Base-by-base conservation (phyloP, 208 protist species). In the Crithidia fasciculata region DNA sequence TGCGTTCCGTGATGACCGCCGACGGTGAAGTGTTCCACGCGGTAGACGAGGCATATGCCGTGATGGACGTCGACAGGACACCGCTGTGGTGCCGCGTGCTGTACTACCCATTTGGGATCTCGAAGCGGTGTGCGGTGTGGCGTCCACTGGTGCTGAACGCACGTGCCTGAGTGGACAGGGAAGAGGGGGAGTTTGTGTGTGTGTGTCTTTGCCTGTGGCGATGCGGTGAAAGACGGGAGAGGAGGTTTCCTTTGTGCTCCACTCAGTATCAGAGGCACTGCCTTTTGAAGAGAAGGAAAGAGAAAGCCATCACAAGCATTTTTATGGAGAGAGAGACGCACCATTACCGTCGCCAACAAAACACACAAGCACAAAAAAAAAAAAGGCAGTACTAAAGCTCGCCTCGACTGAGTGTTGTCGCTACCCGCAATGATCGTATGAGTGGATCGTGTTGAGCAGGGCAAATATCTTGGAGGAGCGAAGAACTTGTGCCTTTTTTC, bases 11-110 rank as follows among this genome's bases (percentile, higher is more conserved):
- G 44, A 5, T 79, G 19, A 55, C 16, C 0, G 45, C 56, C 4
- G 45, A 36, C 12, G 50, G 64, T 10, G 76, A 57, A 59, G 60
- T 54, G 74, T 83, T 75, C 63, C 69, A 47, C 62, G 54, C 50
- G 8, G 82, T 60, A 13, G 76, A 66, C 15, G 54, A 53, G 39
- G 12, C 53, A 50, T 85, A 83, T 50, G 56, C 53, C 8, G 56
- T 90, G 19, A 53, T 90, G 45, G 88, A 93, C 64, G 81, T 83
- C 4, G 78, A 83, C 43, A 61, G 57, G 39, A 90, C 88, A 5
- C 85, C 88, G 40, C 63, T 87, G 79, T 90, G 85, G 88, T 93
- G 88, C 66, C 80, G 85, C 8, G 83, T 93, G 55, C 65, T 89
- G 12, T 93, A 90, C 67, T 90, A 90, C 68, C 85, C 88, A 0